Base-by-base conservation (phyloP, 305 asterid species). In the Striga hermonthica region DNA sequence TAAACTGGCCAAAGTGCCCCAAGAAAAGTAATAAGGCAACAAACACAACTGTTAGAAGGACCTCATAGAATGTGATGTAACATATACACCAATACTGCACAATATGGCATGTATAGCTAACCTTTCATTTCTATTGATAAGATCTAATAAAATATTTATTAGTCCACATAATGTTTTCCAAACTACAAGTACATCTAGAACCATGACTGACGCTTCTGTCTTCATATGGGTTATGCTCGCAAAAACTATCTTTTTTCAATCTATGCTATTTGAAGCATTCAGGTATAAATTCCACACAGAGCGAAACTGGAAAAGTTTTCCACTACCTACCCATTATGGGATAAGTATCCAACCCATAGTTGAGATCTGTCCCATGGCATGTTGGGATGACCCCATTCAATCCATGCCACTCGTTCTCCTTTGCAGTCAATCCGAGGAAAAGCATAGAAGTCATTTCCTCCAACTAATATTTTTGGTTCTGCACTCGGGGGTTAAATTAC, bases 311-410 rank as follows among this genome's bases (percentile, higher is more conserved):
- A 11, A 22, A 65, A 15, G n/a, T 66, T 8, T 60, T 38, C 34
- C 64, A 72, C 56, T 55, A 63, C 83, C 10, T 70, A 90, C 99
- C 99, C 99, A 67, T 83, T 82, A 62, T 83, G 89, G 76, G 91
- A 85, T 63, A 90, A 70, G 76, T 83, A 82, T 74, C 97, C 99
- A 78, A 93, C 99, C 97, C 99, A 93, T 70, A 93, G 95, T 80
- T 88, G 88, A 67, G 99, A 90, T 83, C 81, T 84, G 71, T 90
- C 97, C 97, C 99, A 90, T 55, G 96, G 97, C 97, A 93, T 93
- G 81, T 88, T 86, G 61, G 98, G 99, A 79, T 93, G 99, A 60
- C 84, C 73, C 99, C 99, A 93, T 74, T 93, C 89, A 57, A 90
- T 90, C 99, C 99, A 93, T 55, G 99, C 92, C 62, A 90, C 45